Evolutionary conservation across 2,329 filamentous ascomycete genomes (phyloP).

Genomic region (Xylariales sp.): DNA sequence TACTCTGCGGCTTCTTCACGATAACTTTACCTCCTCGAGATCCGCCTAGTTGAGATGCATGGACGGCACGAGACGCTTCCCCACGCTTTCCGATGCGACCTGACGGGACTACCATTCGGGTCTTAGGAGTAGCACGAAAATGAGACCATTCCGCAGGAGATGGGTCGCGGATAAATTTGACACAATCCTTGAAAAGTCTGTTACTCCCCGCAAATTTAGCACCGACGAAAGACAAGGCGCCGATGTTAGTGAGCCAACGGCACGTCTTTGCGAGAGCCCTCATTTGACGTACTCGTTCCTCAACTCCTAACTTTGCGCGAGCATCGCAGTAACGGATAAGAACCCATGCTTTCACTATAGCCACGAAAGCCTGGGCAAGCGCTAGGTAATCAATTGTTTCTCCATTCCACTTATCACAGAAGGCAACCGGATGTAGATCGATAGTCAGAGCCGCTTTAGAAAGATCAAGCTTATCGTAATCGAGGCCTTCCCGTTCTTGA

Average conservation of each 20-base stretch:
- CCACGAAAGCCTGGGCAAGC: constrained; percentile 67
- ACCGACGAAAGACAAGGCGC: constrained; percentile 67
- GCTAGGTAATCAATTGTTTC: constrained; percentile 69
- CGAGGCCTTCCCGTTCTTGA: constrained; percentile 52
- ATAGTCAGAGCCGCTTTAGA: constrained; percentile 55
- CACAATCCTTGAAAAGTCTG: constrained; percentile 70
- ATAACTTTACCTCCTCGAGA: constrained; percentile 33
- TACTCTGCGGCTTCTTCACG: constrained; percentile 24
- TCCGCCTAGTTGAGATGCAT: constrained; percentile 38
- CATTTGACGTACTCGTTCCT: constrained; percentile 69
- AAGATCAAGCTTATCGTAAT: constrained; percentile 53
- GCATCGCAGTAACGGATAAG: constrained; percentile 69
- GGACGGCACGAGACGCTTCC: constrained; percentile 45
- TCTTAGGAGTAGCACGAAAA: constrained; percentile 64
- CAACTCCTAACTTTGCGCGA: constrained; percentile 67
- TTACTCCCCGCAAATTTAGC: constrained; percentile 62
- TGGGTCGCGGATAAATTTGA: constrained; percentile 68
- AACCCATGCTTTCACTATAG: constrained; percentile 67
- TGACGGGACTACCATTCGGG: constrained; percentile 47
- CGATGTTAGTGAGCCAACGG: constrained; percentile 66
- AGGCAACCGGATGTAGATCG: constrained; percentile 66
- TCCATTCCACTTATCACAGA: constrained; percentile 67
- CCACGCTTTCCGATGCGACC: constrained; percentile 47
- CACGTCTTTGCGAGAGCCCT: constrained; percentile 68
- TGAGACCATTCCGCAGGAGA: constrained; percentile 67